Conservation (phyloP, 805 yeast genomes). For the Starmera pachycereana region DNA sequence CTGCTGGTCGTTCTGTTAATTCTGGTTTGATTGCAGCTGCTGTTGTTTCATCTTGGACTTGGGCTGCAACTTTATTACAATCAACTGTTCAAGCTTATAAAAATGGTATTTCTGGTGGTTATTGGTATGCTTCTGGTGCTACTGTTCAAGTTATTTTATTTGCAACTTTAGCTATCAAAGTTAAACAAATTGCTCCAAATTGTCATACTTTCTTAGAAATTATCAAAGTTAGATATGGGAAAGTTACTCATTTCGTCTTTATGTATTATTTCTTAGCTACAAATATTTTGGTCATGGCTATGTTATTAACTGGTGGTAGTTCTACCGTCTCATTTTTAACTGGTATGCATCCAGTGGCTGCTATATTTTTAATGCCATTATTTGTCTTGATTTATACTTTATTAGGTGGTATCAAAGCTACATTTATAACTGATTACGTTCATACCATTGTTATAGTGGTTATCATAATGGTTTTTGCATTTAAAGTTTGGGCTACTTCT, state of each 20-base stretch:
- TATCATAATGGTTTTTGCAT: constrained; percentile 72
- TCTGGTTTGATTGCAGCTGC: constrained; percentile 82
- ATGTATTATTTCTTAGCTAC: constrained; percentile 80
- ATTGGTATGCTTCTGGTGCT: constrained; percentile 87
- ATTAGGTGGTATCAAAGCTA: constrained; percentile 77
- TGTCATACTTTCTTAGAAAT: constrained; percentile 90
- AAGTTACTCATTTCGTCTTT: constrained; percentile 56
- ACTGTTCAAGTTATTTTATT: constrained; percentile 80
- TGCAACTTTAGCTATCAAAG: constrained; percentile 80
- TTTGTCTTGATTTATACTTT: constrained; percentile 68
- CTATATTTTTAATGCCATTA: constrained; percentile 71
- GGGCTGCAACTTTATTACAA: constrained; percentile 74
- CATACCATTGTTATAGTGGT: constrained; percentile 77
- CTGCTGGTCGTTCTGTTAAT: constrained; percentile 85
- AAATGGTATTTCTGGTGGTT: constrained; percentile 58
- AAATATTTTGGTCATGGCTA: constrained; percentile 82
- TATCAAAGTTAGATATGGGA: constrained; percentile 71
- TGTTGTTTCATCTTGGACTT: constrained; percentile 91
- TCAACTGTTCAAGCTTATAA: constrained; percentile 72
- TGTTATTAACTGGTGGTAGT: constrained; percentile 86
- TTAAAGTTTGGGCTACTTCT: constrained; percentile 66
- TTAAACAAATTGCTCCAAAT: constrained; percentile 81
- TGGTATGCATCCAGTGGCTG: constrained; percentile 76
- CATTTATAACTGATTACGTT: constrained; percentile 68
- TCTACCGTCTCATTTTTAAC: constrained; percentile 74